A percentile compares a stretch with the other conserved stretches of the same genome.
Conservation (phyloP, 305 asterid genomes). For the Solanum hybrid region DNA sequence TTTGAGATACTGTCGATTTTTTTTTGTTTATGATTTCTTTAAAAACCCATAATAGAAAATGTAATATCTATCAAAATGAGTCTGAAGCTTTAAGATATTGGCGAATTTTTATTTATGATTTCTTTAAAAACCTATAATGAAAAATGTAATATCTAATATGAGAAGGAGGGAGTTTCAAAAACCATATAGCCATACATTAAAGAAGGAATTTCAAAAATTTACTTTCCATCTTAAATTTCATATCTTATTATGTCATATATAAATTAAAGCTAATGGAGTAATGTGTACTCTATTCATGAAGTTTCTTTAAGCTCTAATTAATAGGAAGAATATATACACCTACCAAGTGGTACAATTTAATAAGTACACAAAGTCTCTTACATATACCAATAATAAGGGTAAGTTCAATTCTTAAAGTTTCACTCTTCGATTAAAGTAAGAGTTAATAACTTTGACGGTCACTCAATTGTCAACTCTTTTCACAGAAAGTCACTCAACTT, state of each 20-base stretch:
- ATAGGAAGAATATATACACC: neutral
- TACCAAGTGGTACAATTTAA: neutral
- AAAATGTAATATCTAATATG: neutral
- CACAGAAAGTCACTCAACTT: no score
- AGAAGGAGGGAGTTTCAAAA: neutral
- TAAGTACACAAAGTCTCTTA: neutral
- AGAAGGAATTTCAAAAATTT: neutral
- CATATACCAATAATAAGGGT: neutral
- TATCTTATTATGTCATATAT: neutral
- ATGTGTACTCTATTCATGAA: neutral
- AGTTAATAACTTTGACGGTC: no score
- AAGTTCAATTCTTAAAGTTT: neutral
- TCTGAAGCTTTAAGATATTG: neutral
- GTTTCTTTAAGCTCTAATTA: neutral
- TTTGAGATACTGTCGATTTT: no score
- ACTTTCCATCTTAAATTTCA: neutral
- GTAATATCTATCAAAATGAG: neutral
- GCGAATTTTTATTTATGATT: neutral
- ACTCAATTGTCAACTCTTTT: no score
- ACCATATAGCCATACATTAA: neutral
- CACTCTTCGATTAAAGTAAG: neutral
- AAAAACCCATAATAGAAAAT: no score
- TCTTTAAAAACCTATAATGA: neutral
- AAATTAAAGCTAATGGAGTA: neutral
- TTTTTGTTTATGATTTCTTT: no score